A percentile compares a stretch with the other conserved stretches of the same genome.
Evolutionary conservation across 1,139 yeast species (phyloP).

Genomic region (Candida pseudocylindracea): DNA sequence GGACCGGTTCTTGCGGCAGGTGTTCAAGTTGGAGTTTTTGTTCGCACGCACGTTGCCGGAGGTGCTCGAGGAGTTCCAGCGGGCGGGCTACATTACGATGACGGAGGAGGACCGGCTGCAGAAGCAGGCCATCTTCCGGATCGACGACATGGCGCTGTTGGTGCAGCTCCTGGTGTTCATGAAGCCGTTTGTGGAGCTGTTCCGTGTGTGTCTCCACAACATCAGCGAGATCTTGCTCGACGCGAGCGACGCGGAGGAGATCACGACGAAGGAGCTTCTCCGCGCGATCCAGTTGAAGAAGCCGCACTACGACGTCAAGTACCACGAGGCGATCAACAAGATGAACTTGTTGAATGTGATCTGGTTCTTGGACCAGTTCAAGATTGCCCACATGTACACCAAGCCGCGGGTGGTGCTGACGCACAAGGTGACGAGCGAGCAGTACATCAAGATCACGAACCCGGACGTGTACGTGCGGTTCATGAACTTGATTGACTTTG

Average conservation of each 20-base stretch:
- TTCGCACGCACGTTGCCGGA: constrained; percentile 17
- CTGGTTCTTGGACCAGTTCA: constrained; percentile 16
- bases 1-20: constrained; percentile 9
- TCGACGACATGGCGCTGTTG: constrained; percentile 9
- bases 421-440: constrained; percentile 19
- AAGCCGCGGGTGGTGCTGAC: too few relatives aligned
- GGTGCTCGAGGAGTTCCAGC: constrained; percentile 9
- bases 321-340: constrained; percentile 12
- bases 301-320: constrained; percentile 7
- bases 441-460: constrained; percentile 10
- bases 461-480: constrained; percentile 6
- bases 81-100: constrained; percentile 7
- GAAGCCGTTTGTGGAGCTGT: constrained; percentile 18
- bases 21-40: constrained; percentile 20
- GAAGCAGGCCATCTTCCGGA: constrained; percentile 6
- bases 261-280: constrained; percentile 2
- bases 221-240: constrained; percentile 5
- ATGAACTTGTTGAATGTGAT: constrained; percentile 20
- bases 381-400: constrained; percentile 15
- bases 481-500: constrained; percentile 15
- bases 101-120: constrained; percentile 7
- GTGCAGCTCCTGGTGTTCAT: constrained; percentile 11
- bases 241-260: constrained; percentile 2
- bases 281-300: constrained; percentile 9
- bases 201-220: constrained; percentile 12